These are phyloP conservation scores for Russula virescens DNA, from an alignment of 768 basidiomycete genomes.

Conservation along the genomic window DNA sequence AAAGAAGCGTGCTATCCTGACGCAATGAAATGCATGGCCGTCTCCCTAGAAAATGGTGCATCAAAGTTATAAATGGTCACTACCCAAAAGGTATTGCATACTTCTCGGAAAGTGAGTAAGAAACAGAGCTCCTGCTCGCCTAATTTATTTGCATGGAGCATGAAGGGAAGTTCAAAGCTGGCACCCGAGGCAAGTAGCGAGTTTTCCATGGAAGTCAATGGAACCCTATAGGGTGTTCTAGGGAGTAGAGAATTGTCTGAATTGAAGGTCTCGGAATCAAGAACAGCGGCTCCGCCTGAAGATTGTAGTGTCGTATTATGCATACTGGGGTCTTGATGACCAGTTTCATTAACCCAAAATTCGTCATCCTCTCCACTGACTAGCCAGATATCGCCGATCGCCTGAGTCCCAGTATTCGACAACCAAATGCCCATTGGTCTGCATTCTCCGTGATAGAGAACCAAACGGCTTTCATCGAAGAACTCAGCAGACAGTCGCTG, in stretches of 20 bases:
- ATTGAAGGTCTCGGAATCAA: constrained; percentile 36
- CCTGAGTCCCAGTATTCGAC: constrained; percentile 56
- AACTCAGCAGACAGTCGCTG: constrained; percentile 59
- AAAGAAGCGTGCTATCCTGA: constrained; percentile 48
- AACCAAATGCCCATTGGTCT: constrained; percentile 50
- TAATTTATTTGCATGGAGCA: constrained; percentile 45
- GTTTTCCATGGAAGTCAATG: constrained; percentile 31
- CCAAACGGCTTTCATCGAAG: constrained; percentile 45
- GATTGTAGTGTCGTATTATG: constrained; percentile 13
- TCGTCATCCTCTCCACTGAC: constrained; percentile 56
- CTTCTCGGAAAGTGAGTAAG: constrained; percentile 65
- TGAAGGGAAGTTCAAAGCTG: constrained; percentile 45
- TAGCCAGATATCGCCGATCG: constrained; percentile 68
- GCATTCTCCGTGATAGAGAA: constrained; percentile 65
- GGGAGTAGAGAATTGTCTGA: constrained; percentile 49
- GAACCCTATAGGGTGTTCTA: constrained; percentile 43
- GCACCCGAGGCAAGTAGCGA: constrained; percentile 43
- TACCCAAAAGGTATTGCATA: constrained; percentile 27
- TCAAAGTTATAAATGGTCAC: neutral
- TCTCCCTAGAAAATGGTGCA: constrained; percentile 35
- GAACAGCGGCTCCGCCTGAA: constrained; percentile 4
- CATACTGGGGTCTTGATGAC: constrained; percentile 15
- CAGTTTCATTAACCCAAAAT: constrained; percentile 44
- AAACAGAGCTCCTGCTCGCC: constrained; percentile 51
- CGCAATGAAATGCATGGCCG: constrained; percentile 49